Conservation (phyloP, 768 basidiomycete genomes). For the Leccinum longicurvipes region DNA sequence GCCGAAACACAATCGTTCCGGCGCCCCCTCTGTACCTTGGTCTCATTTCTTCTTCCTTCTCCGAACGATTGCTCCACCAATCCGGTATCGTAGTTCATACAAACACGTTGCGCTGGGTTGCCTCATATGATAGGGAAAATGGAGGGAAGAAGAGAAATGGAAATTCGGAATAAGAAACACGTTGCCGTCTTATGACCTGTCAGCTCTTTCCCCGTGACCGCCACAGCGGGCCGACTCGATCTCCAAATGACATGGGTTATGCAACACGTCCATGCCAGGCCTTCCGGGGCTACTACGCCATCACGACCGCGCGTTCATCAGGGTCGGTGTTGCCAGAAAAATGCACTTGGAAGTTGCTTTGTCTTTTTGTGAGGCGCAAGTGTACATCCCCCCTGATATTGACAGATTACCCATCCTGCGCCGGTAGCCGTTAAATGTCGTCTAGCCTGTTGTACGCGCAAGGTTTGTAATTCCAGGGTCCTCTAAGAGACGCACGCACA, state of each 20-base stretch:
- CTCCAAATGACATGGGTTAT: slow-evolving; percentile 9
- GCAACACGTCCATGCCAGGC: slow-evolving; percentile 6
- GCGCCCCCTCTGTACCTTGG: not conserved
- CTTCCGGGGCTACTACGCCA: not conserved
- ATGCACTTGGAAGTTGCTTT: slow-evolving; percentile 2
- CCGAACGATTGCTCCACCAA: not conserved
- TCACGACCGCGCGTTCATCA: not conserved
- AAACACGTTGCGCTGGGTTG: not conserved
- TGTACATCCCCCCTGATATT: slow-evolving; percentile 9
- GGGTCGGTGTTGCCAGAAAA: slow-evolving; percentile 2
- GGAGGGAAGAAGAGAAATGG: not conserved
- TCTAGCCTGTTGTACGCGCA: slow-evolving; percentile 10
- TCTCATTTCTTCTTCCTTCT: not conserved
- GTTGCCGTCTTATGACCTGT: slow-evolving; percentile 20
- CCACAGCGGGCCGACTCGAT: not conserved
- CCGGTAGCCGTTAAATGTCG: not conserved
- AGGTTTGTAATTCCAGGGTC: slow-evolving; percentile 22
- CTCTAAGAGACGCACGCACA: slow-evolving; percentile 14
- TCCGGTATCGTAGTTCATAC: not conserved
- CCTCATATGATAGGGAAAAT: not conserved
- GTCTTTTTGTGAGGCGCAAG: not conserved
- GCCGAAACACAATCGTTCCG: not conserved
- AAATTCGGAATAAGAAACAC: slow-evolving; percentile 5
- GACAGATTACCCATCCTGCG: not conserved
- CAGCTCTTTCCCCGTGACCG: slow-evolving; percentile 6